Evolutionary conservation across 2,329 filamentous ascomycete species (phyloP), one percentile per base, ranked within the genome.

Genomic region (Sclerotinia glacialis): DNA sequence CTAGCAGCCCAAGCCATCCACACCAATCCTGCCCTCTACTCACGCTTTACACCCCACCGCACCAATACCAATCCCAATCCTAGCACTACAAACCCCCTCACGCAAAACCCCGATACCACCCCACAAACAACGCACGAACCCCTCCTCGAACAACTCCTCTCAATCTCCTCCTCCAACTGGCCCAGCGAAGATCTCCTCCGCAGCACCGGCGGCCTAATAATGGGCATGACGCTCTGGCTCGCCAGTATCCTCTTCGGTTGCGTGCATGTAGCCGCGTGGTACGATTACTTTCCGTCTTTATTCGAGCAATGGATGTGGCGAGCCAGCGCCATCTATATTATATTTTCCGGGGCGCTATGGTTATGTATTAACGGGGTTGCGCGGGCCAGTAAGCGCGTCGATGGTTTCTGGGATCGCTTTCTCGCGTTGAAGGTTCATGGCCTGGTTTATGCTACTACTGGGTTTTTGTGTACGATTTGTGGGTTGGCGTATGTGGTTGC

Each of bases 191-290:
- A 67, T 18, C 62, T 70, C n/a, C 49, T 67, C 9, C 67, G 63
- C 6, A 66, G 62, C n/a, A 64, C 55, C 4, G 64, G 53, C n/a
- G 69, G 67, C 49, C 58, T 67, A 6, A 31, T 69, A 2, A 67
- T 70, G 28, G 67, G 69, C 4, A 67, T 69, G 31, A 44, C 37
- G 3, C 46, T 68, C 7, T 68, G 52, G 67, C 50, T 46, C 34
- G 67, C 61, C 7, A 67, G 52, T 52, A 62, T 68, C n/a, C 66
- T 67, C 7, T 71, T 68, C 40, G 66, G 67, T 5, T 61, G 44
- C 2, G 47, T 70, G 11, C 68, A 70, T 44, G 63, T 65, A 47
- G 64, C 67, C 0, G 68, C 68, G 3, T 71, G 65, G 67, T 59
- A 68, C n/a, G 65, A 68, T 5, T 65, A 69, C 28, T 71, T 71